Evolutionary conservation across 2,329 filamentous ascomycete species (phyloP).

Genomic region (Eutypa lata): DNA sequence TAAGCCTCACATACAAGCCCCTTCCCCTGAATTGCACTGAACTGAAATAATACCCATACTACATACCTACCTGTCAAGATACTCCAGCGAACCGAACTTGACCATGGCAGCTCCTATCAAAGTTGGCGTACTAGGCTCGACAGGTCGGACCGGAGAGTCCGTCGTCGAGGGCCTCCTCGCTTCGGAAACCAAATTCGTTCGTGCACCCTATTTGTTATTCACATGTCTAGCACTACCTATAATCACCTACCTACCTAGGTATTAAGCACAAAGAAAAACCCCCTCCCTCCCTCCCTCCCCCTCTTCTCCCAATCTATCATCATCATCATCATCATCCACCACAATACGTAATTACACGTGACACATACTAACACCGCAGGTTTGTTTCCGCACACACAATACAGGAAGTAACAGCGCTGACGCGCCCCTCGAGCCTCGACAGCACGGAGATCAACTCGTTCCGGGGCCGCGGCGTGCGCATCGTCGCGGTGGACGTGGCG

Average conservation of each 20-base stretch:
- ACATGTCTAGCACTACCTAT: neutral
- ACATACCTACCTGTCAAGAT: too few species aligned
- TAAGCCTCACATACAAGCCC: too few species aligned
- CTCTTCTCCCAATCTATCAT: neutral
- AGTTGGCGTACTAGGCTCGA: conserved; percentile 37
- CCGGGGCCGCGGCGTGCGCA: conserved; percentile 37
- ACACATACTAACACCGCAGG: neutral
- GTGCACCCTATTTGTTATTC: conserved; percentile 6
- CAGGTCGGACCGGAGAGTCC: conserved; percentile 37
- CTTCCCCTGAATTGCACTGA: too few species aligned
- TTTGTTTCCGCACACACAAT: too few species aligned
- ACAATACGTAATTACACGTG: too few species aligned
- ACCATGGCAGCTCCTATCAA: conserved; percentile 18
- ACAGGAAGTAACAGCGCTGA: conserved; percentile 46
- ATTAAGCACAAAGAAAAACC: too few species aligned
- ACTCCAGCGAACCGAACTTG: too few species aligned
- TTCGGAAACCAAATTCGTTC: conserved; percentile 24
- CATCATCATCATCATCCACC: too few species aligned
- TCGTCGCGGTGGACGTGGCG: conserved; percentile 40
- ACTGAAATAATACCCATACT: too few species aligned
- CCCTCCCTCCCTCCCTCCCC: neutral
- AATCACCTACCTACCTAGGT: too few species aligned
- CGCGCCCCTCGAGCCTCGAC: conserved; percentile 42
- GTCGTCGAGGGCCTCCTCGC: conserved; percentile 36
- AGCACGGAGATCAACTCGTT: conserved; percentile 42